phyloP scores from a whole-genome alignment of 2,329 filamentous ascomycete species.

The Neopestalotiopsis rosae region DNA sequence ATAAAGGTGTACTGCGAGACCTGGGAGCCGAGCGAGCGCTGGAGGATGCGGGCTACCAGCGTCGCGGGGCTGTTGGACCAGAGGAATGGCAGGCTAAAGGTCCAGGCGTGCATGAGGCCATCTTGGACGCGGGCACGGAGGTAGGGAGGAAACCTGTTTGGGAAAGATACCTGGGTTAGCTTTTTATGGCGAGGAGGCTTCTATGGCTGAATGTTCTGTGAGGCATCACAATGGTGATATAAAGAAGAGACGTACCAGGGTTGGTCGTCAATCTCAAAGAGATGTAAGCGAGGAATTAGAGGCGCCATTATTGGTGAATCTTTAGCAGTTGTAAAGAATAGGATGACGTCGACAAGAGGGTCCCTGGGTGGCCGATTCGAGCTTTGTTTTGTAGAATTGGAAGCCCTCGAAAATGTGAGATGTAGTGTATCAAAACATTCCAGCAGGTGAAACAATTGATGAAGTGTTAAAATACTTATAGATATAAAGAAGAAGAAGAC shows the following conservation, averaged over 20 bases:
- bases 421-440: neutral
- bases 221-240: no score
- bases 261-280: conserved; percentile 73
- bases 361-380: neutral
- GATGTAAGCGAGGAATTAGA: conserved; percentile 62
- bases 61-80: conserved; percentile 63
- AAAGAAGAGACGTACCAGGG: conserved; percentile 54
- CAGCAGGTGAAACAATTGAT: neutral
- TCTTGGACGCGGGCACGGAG: conserved; percentile 70
- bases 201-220: neutral
- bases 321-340: neutral
- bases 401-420: neutral
- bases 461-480: neutral
- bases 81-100: conserved; percentile 60
- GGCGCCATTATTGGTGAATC: conserved; percentile 45
- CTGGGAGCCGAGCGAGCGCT: conserved; percentile 51
- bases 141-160: conserved; percentile 66
- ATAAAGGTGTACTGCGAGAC: conserved; percentile 66
- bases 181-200: neutral
- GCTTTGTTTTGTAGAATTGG: neutral
- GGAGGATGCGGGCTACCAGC: conserved; percentile 64
- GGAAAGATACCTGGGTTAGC: neutral
- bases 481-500: neutral
- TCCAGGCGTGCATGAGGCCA: conserved; percentile 69
- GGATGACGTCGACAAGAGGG: neutral